Evolutionary conservation across 805 yeast genomes (phyloP).

Genomic region (Metschnikowia proteae): DNA sequence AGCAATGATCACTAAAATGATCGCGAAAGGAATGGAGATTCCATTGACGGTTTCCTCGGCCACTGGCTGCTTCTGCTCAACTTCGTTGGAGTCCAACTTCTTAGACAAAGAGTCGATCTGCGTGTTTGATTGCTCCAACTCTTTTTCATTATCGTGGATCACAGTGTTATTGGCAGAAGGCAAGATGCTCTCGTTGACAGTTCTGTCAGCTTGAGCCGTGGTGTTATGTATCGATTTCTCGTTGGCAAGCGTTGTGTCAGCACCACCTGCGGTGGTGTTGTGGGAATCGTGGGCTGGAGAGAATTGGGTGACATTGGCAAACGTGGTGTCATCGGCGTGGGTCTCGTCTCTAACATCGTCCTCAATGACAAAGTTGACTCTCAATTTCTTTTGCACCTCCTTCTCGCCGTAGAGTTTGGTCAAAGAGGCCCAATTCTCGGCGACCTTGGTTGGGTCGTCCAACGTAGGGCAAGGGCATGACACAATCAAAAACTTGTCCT

Average conservation of each 20-base stretch:
- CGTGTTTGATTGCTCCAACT: slow-evolving; percentile 38
- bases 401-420: slow-evolving; percentile 55
- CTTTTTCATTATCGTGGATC: slow-evolving; percentile 20
- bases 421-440: slow-evolving; percentile 72
- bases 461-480: slow-evolving; percentile 71
- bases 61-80: slow-evolving; percentile 17
- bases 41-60: slow-evolving; percentile 39
- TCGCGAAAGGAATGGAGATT: slow-evolving; percentile 52
- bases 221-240: slow-evolving; percentile 9
- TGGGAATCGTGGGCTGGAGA: slow-evolving; percentile 15
- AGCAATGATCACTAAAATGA: slow-evolving; percentile 43
- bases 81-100: slow-evolving; percentile 40
- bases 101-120: slow-evolving; percentile 42
- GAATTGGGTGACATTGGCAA: slow-evolving; percentile 20
- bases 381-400: slow-evolving; percentile 60
- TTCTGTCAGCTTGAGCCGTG: slow-evolving; percentile 5
- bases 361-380: slow-evolving; percentile 51
- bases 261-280: slow-evolving; percentile 13
- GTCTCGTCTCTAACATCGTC: slow-evolving; percentile 21
- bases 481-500: slow-evolving; percentile 89
- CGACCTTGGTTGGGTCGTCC: slow-evolving; percentile 52
- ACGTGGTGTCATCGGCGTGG: slow-evolving; percentile 16
- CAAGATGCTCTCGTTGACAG: slow-evolving; percentile 8
- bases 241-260: slow-evolving; percentile 15
- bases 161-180: slow-evolving; percentile 9